Evolutionary conservation across 768 basidiomycete species (phyloP).

Genomic region (Kwoniella sp.): DNA sequence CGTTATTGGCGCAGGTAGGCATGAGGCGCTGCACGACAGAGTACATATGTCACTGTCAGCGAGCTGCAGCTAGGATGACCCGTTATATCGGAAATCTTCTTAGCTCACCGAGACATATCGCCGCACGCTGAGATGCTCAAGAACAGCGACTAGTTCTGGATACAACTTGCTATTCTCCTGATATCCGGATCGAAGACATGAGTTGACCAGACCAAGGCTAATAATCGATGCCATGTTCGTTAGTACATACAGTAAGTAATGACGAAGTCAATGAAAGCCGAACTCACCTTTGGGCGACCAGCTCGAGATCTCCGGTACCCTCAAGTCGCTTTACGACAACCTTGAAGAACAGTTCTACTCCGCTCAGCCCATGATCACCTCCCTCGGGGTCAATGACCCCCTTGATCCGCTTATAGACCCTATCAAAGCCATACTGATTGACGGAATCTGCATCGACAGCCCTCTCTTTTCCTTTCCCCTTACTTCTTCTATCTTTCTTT

Average conservation of each 20-base stretch:
- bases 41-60: background rate
- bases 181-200: conserved; percentile 35
- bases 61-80: no score
- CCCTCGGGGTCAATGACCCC: conserved; percentile 7
- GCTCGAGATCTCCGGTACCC: conserved; percentile 45
- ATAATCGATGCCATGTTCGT: background rate
- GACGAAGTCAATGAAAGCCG: background rate
- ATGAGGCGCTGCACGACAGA: conserved; percentile 38
- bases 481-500: conserved; percentile 26
- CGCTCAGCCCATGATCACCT: conserved; percentile 12
- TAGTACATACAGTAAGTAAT: background rate
- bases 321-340: conserved; percentile 39
- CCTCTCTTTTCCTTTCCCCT: conserved; percentile 25
- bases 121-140: conserved; percentile 35
- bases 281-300: conserved; percentile 44
- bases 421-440: conserved; percentile 38
- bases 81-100: background rate
- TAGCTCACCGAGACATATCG: conserved; percentile 40
- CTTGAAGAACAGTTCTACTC: conserved; percentile 29
- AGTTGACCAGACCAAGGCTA: conserved; percentile 44
- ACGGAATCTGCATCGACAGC: conserved; percentile 10
- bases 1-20: conserved; percentile 36
- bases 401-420: conserved; percentile 33
- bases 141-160: conserved; percentile 28
- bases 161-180: conserved; percentile 29